Evolutionary conservation across 129 eudicot genomes (phyloP), one percentile per base, ranked within the genome.

Genomic region (Helianthus tuberosus): DNA sequence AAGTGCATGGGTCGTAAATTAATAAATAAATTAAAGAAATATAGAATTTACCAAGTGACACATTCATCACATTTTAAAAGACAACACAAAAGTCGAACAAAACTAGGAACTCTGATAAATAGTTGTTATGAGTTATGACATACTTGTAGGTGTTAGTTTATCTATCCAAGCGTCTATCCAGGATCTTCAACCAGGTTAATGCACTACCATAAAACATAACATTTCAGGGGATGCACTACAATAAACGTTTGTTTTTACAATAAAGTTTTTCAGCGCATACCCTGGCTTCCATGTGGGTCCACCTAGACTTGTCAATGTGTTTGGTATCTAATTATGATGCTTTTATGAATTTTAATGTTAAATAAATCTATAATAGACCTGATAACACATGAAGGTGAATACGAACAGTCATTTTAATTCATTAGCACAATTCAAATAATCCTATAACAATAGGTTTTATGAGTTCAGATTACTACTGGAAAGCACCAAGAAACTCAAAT

Each of bases 161-260:
- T 27, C 15, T 27, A 25, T 27, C 39, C 29, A 59, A 5, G n/a
- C 13, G 12, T 25, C 8, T 59, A 25, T 59, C 9, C 39, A 59
- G 62, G 13, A 20, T 55, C 32, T 55, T 55, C 35, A 20, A 55
- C 62, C 32, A 17, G 32, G 35, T 11, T 55, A 55, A 55, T 55
- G 36, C 62, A 55, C 1, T 6, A 55, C 62, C 62, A 55, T 23
- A 55, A 55, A 55, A 55, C 4, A 57, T 20, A 11, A 59, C 62
- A 57, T 57, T 4, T n/a, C 50, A 14, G 13, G 69, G 49, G 69
- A 64, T 39, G 48, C 69, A 39, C 29, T 36, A 64, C 51, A 15
- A 38, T 15, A 15, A 38, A 57, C 4, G 3, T 57, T 9, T 23
- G 23, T 23, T 23, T 20, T 11, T 20, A 55, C 12, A 23, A 20